Evolutionary conservation across 2,329 filamentous ascomycete genomes (phyloP).

Genomic region (Talaromyces rugulosus): DNA sequence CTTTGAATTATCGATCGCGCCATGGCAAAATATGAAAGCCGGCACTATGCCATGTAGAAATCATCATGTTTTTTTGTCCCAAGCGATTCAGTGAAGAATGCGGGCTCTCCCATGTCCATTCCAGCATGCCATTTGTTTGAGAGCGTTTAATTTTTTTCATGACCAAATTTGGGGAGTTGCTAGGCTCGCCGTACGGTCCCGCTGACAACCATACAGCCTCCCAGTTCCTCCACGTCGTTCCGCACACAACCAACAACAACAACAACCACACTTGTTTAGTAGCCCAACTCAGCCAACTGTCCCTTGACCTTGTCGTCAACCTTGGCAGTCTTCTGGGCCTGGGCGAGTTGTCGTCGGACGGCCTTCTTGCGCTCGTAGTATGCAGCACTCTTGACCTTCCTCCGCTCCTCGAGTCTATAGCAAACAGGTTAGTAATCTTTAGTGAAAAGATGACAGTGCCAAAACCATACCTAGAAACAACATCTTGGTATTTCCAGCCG

Average conservation of each 20-base stretch:
- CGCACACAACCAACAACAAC: conserved; percentile 29
- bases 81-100: conserved; percentile 35
- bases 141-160: conserved; percentile 29
- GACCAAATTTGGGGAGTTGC: conserved; percentile 33
- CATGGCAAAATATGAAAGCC: conserved; percentile 10
- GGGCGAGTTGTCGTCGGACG: conserved; percentile 79
- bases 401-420: conserved; percentile 90
- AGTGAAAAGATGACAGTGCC: conserved; percentile 4
- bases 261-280: conserved; percentile 59
- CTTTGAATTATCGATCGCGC: conserved; percentile 33
- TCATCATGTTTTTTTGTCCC: conserved; percentile 33
- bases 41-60: conserved; percentile 33
- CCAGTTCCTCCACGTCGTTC: conserved; percentile 25
- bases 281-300: conserved; percentile 85
- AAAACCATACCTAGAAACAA: conserved; percentile 79
- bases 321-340: conserved; percentile 88
- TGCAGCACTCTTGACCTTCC: conserved; percentile 98
- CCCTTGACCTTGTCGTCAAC: conserved; percentile 81
- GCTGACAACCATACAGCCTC: conserved; percentile 38
- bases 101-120: conserved; percentile 29
- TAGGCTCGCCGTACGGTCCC: conserved; percentile 38
- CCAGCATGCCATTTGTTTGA: conserved; percentile 23
- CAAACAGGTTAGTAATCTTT: not conserved
- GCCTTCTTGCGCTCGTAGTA: conserved; percentile 99
- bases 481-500: conserved; percentile 99